phyloP scores from a whole-genome alignment of 352 stramenopile species.

The Globisporangium emineosum region DNA sequence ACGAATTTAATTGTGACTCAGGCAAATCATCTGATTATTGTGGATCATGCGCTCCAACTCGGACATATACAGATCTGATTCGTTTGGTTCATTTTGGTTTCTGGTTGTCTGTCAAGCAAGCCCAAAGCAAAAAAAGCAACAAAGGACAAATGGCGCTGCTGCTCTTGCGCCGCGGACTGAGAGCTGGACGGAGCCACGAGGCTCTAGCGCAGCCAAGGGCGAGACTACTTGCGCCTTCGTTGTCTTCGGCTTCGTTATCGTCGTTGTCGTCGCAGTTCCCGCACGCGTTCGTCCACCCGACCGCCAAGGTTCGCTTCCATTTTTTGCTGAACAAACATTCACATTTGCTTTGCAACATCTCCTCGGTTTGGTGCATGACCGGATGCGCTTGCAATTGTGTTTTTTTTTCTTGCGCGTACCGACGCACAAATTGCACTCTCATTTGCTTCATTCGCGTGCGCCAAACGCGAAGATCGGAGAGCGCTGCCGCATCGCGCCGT shows the following conservation, averaged over 20 bases:
- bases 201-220: background rate
- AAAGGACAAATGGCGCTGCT: background rate
- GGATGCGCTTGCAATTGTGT: background rate
- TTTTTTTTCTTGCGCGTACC: no score
- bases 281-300: slow-evolving; percentile 34
- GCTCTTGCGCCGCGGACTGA: background rate
- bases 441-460: background rate
- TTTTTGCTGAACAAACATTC: background rate
- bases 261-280: slow-evolving; percentile 14
- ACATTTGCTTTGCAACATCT: no score
- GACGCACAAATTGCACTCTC: no score
- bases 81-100: background rate
- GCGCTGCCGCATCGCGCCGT: slow-evolving; percentile 51
- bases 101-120: background rate
- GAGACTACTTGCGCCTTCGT: background rate
- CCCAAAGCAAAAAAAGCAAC: background rate
- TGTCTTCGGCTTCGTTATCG: background rate
- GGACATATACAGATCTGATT: no score
- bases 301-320: slow-evolving; percentile 30
- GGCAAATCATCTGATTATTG: no score
- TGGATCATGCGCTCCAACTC: no score
- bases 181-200: background rate
- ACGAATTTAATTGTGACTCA: background rate
- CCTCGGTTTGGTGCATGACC: background rate
- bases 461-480: slow-evolving; percentile 41